phyloP scores from a whole-genome alignment of 2,329 filamentous ascomycete genomes.

The Colletotrichum salicis region DNA sequence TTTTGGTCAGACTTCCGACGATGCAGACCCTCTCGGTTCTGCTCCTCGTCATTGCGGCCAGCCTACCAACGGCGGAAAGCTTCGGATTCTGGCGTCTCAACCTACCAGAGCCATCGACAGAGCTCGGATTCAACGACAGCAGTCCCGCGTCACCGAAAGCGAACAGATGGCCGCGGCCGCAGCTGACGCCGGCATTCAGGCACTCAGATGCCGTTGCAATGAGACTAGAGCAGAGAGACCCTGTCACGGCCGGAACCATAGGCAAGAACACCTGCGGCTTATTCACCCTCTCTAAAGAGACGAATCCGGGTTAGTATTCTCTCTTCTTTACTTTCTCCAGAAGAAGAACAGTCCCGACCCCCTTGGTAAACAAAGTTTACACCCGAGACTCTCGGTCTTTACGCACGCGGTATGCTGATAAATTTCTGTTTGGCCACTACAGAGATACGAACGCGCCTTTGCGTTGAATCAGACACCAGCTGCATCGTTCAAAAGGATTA shows the following conservation, averaged over 20 bases:
- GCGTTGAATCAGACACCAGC: background rate
- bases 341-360: background rate
- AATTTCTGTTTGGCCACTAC: background rate
- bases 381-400: too few species aligned
- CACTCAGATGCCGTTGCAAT: background rate
- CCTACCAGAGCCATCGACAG: background rate
- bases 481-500: background rate
- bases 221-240: background rate
- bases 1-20: background rate
- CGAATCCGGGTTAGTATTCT: background rate
- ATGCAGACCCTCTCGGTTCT: background rate
- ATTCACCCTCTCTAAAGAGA: slow-evolving; percentile 5
- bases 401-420: too few species aligned
- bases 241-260: background rate
- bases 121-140: background rate
- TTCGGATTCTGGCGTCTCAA: background rate
- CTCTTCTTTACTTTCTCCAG: background rate
- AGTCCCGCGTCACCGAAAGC: background rate
- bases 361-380: too few species aligned
- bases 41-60: background rate
- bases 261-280: slow-evolving; percentile 69
- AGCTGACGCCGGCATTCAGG: background rate
- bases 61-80: background rate
- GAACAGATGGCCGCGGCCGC: background rate
- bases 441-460: slow-evolving; percentile 4